Evolutionary conservation across 2,329 filamentous ascomycete species (phyloP).

Genomic region (Hypomyces perniciosus): DNA sequence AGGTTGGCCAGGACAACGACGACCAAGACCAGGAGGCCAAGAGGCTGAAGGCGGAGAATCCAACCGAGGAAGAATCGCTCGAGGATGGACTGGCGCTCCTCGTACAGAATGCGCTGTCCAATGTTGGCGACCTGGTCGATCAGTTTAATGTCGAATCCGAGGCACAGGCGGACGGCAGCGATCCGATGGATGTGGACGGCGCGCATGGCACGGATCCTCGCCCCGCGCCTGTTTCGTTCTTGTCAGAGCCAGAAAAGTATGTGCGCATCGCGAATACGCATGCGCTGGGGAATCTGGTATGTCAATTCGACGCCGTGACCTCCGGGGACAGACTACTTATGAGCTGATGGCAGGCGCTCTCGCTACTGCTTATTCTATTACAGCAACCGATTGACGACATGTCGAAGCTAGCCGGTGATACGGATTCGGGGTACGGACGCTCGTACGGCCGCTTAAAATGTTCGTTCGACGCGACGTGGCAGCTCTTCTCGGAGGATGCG

Average conservation of each 20-base stretch:
- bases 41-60: conserved; percentile 27
- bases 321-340: neutral
- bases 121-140: conserved; percentile 32
- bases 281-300: conserved; percentile 37
- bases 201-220: conserved; percentile 23
- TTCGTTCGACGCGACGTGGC: conserved; percentile 28
- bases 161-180: conserved; percentile 20
- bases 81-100: conserved; percentile 33
- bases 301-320: conserved; percentile 17
- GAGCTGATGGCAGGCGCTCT: conserved; percentile 27
- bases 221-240: conserved; percentile 26
- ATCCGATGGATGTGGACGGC: conserved; percentile 31
- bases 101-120: conserved; percentile 36
- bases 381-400: conserved; percentile 33
- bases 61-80: conserved; percentile 23
- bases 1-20: conserved; percentile 20
- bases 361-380: conserved; percentile 32
- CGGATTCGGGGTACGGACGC: conserved; percentile 28
- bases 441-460: conserved; percentile 27
- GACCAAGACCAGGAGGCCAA: conserved; percentile 28
- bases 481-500: conserved; percentile 28
- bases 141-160: conserved; percentile 24
- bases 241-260: conserved; percentile 32
- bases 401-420: conserved; percentile 27
- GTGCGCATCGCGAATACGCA: conserved; percentile 32